Base-by-base conservation (phyloP, 805 yeast genomes). In the Candida succiphila region DNA sequence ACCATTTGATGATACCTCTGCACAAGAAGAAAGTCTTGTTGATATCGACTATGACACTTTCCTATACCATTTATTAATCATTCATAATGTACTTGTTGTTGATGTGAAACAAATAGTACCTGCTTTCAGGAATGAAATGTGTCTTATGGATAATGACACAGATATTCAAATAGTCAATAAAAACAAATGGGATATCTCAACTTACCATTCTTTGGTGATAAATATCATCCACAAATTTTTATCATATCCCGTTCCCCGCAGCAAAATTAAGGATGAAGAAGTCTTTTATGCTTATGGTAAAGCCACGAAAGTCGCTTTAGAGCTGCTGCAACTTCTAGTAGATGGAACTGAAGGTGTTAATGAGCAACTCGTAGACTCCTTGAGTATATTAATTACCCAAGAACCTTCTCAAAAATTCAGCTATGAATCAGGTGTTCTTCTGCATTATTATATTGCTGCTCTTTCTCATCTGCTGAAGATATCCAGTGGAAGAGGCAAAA, bases 21-120 rank as follows among this genome's bases (percentile, higher is more conserved):
- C 65, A n/a, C 17, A 6, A 9, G 13, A 43, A 2, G 16, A 16
- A 3, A 31, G 35, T 21, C 36, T 39, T 7, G 51, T 55, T 2
- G 57, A 67, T 17, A 82, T 79, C 44, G 95, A 87, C 49, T 60
- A 73, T 32, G 74, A 66, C 2, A 59, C 69, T 17, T 77, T 82
- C 43, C 60, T 75, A 2, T 88, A 87, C 49, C 69, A 78, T 37
- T 46, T 82, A 30, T 63, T 65, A 15, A 61, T 71, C 0, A 45
- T 87, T 7, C 53, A 64, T 6, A 68, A 69, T 27, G 68, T 84
- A 1, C 49, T 85, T 20, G 52, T 51, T 5, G 58, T 72, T 7
- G 69, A 75, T 36, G 50, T 54, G 12, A 60, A 62, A 22, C 43
- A 39, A 4, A 49, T 78, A 21, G 48, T 66, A 25, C 71, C 70